phyloP scores from a whole-genome alignment of 805 yeast species.

The Candida multigemmis region DNA sequence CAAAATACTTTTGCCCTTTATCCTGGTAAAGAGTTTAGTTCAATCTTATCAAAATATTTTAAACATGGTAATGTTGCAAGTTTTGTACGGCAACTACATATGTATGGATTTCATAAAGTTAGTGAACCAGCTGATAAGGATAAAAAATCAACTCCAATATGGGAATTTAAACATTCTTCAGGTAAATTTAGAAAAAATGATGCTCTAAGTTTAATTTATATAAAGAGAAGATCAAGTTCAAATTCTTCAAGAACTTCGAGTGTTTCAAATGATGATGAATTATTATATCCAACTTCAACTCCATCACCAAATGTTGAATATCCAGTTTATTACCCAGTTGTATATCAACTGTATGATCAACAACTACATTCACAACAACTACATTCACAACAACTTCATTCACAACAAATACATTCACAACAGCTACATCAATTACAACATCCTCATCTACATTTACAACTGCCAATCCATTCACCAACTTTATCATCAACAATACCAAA shows the following conservation, averaged over 20 bases:
- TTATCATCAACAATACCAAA: background rate
- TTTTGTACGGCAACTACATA: slow-evolving; percentile 88
- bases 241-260: slow-evolving; percentile 9
- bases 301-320: slow-evolving; percentile 3
- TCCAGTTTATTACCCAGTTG: slow-evolving; percentile 3
- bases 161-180: slow-evolving; percentile 49
- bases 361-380: slow-evolving; percentile 3
- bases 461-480: background rate
- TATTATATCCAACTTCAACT: slow-evolving; percentile 1
- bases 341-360: slow-evolving; percentile 6
- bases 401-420: slow-evolving; percentile 3
- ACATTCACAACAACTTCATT: slow-evolving; percentile 3
- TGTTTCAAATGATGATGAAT: slow-evolving; percentile 1
- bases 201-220: slow-evolving; percentile 33
- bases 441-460: slow-evolving; percentile 1
- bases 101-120: slow-evolving; percentile 93
- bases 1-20: slow-evolving; percentile 54
- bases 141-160: slow-evolving; percentile 24
- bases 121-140: slow-evolving; percentile 22
- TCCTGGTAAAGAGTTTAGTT: slow-evolving; percentile 57
- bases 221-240: slow-evolving; percentile 40
- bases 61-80: slow-evolving; percentile 92
- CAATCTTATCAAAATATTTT: slow-evolving; percentile 62
- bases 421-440: slow-evolving; percentile 3
- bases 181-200: slow-evolving; percentile 43